Evolutionary conservation across 495 filamentous ascomycete species (phyloP).

Genomic region (Staphylotrichum tortipilum): DNA sequence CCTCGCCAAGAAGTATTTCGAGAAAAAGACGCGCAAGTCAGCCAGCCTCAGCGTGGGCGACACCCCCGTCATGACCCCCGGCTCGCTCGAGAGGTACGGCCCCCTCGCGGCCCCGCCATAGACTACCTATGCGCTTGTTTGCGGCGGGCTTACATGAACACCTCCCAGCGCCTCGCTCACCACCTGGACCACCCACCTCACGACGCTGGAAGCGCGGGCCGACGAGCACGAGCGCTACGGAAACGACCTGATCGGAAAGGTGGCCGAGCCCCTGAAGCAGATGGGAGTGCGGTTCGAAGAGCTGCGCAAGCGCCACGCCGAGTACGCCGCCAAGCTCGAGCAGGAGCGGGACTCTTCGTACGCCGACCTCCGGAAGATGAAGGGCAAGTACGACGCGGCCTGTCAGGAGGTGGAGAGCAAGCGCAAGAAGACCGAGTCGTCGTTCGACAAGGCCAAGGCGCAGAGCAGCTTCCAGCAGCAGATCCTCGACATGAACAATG

Average conservation of each 20-base stretch:
- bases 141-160: background rate
- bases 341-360: constrained; percentile 79
- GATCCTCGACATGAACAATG: constrained; percentile 85
- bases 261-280: constrained; percentile 77
- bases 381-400: constrained; percentile 82
- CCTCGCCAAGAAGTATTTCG: constrained; percentile 89
- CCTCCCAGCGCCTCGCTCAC: constrained; percentile 70
- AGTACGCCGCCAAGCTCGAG: constrained; percentile 80
- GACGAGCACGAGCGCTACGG: constrained; percentile 81
- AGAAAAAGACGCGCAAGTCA: constrained; percentile 89
- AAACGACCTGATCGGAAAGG: constrained; percentile 60
- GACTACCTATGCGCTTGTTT: background rate
- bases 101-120: background rate
- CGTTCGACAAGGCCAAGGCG: constrained; percentile 83
- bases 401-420: constrained; percentile 92
- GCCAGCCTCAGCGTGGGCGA: constrained; percentile 89
- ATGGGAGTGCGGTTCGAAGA: constrained; percentile 75
- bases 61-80: constrained; percentile 83
- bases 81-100: constrained; percentile 75
- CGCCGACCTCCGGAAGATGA: constrained; percentile 78
- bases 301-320: constrained; percentile 80
- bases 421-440: constrained; percentile 85
- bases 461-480: constrained; percentile 86
- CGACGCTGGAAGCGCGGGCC: constrained; percentile 77
- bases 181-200: constrained; percentile 92